phyloP scores from a whole-genome alignment of 2,329 filamentous ascomycete species.

The Fusarium robinianum region DNA sequence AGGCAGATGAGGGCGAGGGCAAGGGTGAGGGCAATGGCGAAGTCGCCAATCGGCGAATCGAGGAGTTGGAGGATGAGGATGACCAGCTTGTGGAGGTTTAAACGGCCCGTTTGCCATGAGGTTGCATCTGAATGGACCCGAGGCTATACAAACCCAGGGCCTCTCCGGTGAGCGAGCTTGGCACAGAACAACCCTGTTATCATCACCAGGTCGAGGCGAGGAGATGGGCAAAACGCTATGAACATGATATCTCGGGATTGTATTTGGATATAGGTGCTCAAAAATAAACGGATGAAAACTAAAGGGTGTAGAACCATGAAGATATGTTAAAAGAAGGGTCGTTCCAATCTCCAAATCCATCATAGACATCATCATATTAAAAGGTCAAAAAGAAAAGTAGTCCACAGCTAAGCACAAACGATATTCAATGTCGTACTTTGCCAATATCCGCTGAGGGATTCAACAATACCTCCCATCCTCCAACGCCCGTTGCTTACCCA shows the following conservation, averaged over 20 bases:
- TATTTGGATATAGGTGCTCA: slow-evolving; percentile 15
- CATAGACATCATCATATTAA: not conserved
- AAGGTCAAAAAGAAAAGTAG: slow-evolving; percentile 15
- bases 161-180: too few species aligned
- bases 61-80: slow-evolving; percentile 56
- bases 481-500: slow-evolving; percentile 27
- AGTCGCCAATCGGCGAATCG: slow-evolving; percentile 45
- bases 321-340: slow-evolving; percentile 24
- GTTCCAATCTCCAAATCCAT: not conserved
- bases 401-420: not conserved
- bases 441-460: slow-evolving; percentile 1
- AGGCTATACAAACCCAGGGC: too few species aligned
- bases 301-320: slow-evolving; percentile 14
- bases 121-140: too few species aligned
- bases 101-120: too few species aligned
- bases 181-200: too few species aligned
- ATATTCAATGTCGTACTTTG: not conserved
- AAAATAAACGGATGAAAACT: slow-evolving; percentile 25
- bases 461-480: slow-evolving; percentile 4
- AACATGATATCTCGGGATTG: too few species aligned
- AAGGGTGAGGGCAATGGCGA: slow-evolving; percentile 43
- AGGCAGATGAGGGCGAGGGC: slow-evolving; percentile 53
- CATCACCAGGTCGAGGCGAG: not conserved
- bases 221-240: too few species aligned
- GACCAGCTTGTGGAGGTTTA: slow-evolving; percentile 60